Evolutionary conservation across 805 yeast genomes (phyloP), one percentile per base, ranked within the genome.

Genomic region (Ogataea siamensis): DNA sequence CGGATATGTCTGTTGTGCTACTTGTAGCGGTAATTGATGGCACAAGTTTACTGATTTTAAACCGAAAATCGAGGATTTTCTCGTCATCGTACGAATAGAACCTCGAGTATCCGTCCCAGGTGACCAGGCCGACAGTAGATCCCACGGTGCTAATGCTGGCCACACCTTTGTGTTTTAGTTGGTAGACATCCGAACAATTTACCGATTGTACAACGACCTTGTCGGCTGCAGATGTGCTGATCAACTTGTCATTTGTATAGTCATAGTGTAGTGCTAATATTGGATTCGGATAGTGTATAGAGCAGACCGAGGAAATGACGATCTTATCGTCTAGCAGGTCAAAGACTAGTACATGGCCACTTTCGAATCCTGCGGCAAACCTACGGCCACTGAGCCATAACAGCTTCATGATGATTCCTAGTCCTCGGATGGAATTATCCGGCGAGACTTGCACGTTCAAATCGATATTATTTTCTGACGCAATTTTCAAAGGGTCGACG

Each of bases 321-420:
- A 60, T 13, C 46, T 37, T 12, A 30, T 50, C 33, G 49, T 34
- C 36, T 0, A 21, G n/a, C 1, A 73, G 20, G 9, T 47, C 34
- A 19, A 53, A 62, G 1, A 60, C 49, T 1, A 63, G 60, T 5
- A 77, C 67, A 48, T 75, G 79, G 0, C 95, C 95, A 12, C 84
- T 79, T 55, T 86, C 95, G 53, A 73, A 86, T 1, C 94, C 95
- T 5, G 81, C 64, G 12, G 59, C 58, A 12, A 77, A 51, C 1
- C 58, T 39, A 7, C 55, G 44, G 2, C 53, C 47, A 8, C 49
- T 50, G 1, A 71, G 49, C 58, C 76, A 71, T 1, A 53, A 43
- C 3, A 82, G 49, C 31, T 68, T 71, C 87, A 87, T 83, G 10
- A 83, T 72, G 27, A 84, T 81, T 2, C 94, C 94, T 22, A 74